Percentiles rank a stretch among this genome's conserved stretches.
These are phyloP conservation scores for Pseudogymnoascus sp. DNA, from an alignment of 2,329 filamentous ascomycete genomes.

Conservation along the genomic window DNA sequence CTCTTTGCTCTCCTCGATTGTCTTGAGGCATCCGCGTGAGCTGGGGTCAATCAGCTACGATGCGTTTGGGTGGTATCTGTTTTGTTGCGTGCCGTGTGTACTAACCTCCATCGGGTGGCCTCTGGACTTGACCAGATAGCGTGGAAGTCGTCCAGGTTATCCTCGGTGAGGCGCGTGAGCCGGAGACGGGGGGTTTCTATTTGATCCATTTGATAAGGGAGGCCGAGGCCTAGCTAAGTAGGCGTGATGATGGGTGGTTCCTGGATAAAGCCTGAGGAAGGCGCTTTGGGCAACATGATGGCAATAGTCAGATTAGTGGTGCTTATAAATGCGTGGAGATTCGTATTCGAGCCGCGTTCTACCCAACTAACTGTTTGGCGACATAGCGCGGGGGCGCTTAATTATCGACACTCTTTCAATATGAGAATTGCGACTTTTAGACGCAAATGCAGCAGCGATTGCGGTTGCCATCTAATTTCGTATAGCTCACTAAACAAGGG, in stretches of 20 bases:
- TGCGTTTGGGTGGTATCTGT: background rate
- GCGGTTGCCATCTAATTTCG: background rate
- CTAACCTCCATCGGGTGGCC: slow-evolving; percentile 11
- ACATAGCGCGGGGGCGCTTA: background rate
- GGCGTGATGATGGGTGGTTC: background rate
- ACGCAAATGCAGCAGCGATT: background rate
- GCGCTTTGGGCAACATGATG: background rate
- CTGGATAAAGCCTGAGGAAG: background rate
- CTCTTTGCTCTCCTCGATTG: slow-evolving; percentile 9
- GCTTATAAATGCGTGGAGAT: background rate
- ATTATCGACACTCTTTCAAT: background rate
- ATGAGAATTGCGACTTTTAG: background rate
- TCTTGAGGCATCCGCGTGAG: slow-evolving; percentile 10
- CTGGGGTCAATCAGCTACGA: background rate
- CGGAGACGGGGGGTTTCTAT: slow-evolving; percentile 7
- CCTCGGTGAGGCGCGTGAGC: background rate
- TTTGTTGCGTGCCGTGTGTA: background rate
- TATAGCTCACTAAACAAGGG: background rate
- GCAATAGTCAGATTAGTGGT: background rate
- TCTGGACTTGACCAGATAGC: slow-evolving; percentile 10
- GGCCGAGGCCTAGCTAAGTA: background rate
- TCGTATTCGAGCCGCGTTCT: background rate
- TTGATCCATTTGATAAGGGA: background rate
- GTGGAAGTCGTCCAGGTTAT: slow-evolving; percentile 9
- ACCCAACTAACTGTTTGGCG: background rate